Base-by-base conservation (phyloP, 371 early-diverging fungal genomes). In the Mycotypha africana region DNA sequence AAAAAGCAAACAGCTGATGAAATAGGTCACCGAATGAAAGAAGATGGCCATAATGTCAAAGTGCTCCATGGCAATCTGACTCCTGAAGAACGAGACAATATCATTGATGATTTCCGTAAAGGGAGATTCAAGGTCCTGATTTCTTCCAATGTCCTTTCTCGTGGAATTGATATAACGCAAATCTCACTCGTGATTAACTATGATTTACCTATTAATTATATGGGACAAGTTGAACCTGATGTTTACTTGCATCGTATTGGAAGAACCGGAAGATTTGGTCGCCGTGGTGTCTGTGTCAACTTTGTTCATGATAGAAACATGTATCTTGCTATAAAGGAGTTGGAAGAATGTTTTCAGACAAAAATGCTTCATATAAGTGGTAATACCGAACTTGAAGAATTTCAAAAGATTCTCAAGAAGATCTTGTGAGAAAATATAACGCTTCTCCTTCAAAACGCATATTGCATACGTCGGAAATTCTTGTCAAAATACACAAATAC, bases 191-290 rank as follows among this genome's bases (percentile, higher is more conserved):
- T 65, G 6, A 51, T 65, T 28, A 65, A 65, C 25, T 65, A 65
- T 32, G 61, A 65, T 31, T 39, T 61, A 14, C 65, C 65, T 24
- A 11, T 79, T 12, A 81, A 82, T 34, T 56, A 53, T 19, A 47
- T 67, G 4, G 60, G 60, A n/a, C 56, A 64, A 8, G 84, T 91
- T 1, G 95, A 93, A 47, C 77, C 81, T 15, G 96, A 97, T 53
- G 96, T 97, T 0, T 99, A 99, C 58, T 73, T 98, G 41, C 98
- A 98, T 69, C 84, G 99, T 49, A 96, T 99, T 59, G 99, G 99
- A 8, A 81, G 99, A 53, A 97, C 99, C 2, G 99, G 99, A 23
- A 79, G 99, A 48, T 99, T 98, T 57, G 97, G 97, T 5, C 85
- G 98, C 45, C 4, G 4, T 14, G 34, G 34, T n/a, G n/a, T n/a